phyloP scores from a whole-genome alignment of 2,329 filamentous ascomycete genomes.

The Penicillium sp. region DNA sequence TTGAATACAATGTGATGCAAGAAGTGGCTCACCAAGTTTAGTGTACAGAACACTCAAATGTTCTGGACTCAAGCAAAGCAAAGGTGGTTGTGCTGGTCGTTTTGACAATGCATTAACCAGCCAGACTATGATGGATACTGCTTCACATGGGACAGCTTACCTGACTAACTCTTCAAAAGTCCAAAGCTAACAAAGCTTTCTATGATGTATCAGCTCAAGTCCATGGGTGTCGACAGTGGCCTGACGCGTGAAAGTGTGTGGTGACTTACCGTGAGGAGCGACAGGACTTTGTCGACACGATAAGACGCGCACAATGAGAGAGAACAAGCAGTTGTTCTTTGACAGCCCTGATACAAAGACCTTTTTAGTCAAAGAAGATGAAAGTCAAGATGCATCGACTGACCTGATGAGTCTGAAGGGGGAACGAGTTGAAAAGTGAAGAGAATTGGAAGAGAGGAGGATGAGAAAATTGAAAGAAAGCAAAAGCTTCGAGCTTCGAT shows the following conservation, averaged over 20 bases:
- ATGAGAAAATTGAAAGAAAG: background rate
- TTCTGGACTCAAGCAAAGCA: too few species aligned
- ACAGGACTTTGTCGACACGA: background rate
- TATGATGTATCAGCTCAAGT: background rate
- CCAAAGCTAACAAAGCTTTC: background rate
- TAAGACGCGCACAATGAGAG: background rate
- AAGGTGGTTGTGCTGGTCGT: too few species aligned
- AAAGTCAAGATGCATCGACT: too few species aligned
- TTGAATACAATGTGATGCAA: background rate
- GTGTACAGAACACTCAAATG: background rate
- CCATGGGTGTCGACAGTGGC: background rate
- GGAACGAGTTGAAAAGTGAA: background rate
- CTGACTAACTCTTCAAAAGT: background rate
- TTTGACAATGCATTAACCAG: background rate
- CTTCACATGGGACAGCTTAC: background rate
- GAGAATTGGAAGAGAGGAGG: background rate
- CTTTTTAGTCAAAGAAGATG: background rate
- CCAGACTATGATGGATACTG: too few species aligned
- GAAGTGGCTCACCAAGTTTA: background rate
- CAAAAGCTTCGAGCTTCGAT: background rate
- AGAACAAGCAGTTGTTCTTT: background rate
- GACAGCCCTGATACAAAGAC: background rate
- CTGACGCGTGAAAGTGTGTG: background rate
- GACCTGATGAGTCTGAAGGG: background rate
- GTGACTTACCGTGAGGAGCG: background rate